These are phyloP conservation scores for Gamsiella multidivaricata DNA, from an alignment of 192 early-diverging fungal species.

Conservation along the genomic window DNA sequence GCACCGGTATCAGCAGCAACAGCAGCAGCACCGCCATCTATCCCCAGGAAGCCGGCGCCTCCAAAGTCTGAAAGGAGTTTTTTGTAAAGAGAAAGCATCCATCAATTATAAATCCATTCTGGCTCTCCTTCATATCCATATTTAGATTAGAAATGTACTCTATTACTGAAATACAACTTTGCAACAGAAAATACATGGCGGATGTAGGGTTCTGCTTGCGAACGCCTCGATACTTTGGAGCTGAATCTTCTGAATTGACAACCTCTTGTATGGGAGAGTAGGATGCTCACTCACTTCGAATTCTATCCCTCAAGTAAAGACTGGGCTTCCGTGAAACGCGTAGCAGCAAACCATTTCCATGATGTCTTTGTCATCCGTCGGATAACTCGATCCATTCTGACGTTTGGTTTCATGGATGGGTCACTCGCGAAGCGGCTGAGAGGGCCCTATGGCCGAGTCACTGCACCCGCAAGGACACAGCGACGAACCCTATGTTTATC, in stretches of 20 bases:
- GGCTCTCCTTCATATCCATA: constrained; percentile 15
- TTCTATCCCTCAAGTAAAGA: too few species aligned
- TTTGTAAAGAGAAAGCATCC: constrained; percentile 1
- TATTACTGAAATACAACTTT: constrained; percentile 2
- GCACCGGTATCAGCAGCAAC: not conserved
- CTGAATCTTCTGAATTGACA: constrained; percentile 33
- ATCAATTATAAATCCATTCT: not conserved
- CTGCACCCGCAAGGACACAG: too few species aligned
- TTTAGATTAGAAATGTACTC: constrained; percentile 2
- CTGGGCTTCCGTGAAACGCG: too few species aligned
- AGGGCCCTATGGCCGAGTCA: too few species aligned
- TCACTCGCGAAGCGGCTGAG: too few species aligned
- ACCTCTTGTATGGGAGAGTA: constrained; percentile 16
- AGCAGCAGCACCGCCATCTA: constrained; percentile 15
- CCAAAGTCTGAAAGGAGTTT: constrained; percentile 51
- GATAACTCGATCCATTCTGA: too few species aligned
- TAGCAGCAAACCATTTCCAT: too few species aligned
- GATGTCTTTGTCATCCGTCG: too few species aligned
- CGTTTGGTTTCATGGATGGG: too few species aligned
- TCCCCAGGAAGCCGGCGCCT: constrained; percentile 43
- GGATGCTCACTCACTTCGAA: constrained; percentile 25
- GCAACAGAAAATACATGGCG: not conserved
- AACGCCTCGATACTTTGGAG: constrained; percentile 23
- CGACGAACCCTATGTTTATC: too few species aligned
- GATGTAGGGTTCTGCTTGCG: constrained; percentile 16